A percentile compares a stretch with the other conserved stretches of the same genome.
These are phyloP conservation scores for Eurotiales sp. DNA, from an alignment of 2,329 filamentous ascomycete genomes.

Conservation along the genomic window DNA sequence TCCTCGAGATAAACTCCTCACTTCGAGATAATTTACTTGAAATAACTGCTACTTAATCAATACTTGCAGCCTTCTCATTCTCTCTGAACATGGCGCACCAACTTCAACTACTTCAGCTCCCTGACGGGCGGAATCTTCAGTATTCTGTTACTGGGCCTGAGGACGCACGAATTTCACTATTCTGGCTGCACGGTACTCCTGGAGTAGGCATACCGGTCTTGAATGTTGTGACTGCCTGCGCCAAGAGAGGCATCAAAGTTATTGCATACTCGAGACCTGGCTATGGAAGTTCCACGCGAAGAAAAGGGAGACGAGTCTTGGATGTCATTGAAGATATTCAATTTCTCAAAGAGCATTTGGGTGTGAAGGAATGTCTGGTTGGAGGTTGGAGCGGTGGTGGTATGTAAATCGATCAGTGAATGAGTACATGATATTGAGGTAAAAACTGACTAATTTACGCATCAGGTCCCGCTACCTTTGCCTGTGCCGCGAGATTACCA, in stretches of 20 bases:
- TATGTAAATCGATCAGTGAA: background rate
- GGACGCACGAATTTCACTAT: background rate
- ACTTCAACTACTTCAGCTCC: background rate
- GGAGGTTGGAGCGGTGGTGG: slow-evolving; percentile 10
- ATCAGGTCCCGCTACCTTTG: slow-evolving; percentile 1
- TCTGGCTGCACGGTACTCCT: slow-evolving; percentile 9
- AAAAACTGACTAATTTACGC: background rate
- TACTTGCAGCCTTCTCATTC: background rate
- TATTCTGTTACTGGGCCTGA: background rate
- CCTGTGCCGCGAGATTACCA: slow-evolving; percentile 8
- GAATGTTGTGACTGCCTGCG: background rate
- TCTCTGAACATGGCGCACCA: background rate
- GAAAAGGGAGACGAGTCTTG: background rate
- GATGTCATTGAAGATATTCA: slow-evolving; percentile 6
- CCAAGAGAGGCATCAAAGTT: slow-evolving; percentile 5
- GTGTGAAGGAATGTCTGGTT: slow-evolving; percentile 2
- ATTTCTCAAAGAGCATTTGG: slow-evolving; percentile 3
- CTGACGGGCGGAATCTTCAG: slow-evolving; percentile 7
- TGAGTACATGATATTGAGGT: background rate
- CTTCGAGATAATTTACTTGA: no score
- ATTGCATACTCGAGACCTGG: slow-evolving; percentile 6
- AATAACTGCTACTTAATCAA: no score
- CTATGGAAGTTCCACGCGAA: slow-evolving; percentile 8
- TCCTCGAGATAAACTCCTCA: no score
- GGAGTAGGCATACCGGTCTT: background rate